Base-by-base conservation (phyloP, 108 stramenopile genomes). In the Fragilaria radians region DNA sequence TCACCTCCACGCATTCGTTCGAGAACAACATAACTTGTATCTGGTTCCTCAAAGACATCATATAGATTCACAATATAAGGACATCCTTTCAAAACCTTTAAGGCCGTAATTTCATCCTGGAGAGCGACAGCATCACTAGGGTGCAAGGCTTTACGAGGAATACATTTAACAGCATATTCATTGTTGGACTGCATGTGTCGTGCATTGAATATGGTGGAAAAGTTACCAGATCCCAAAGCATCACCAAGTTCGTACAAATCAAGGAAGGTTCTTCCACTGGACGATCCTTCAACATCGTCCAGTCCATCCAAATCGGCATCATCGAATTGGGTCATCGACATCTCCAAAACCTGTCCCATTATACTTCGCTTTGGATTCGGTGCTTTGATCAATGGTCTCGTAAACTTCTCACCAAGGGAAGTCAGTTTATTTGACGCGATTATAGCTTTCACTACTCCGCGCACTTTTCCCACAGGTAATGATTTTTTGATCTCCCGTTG, bases 1-100 rank as follows among this genome's bases (percentile, higher is more conserved):
- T 94, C 93, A 22, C 96, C 96, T n/a, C 94, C 94, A 34, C 73
- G 75, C 61, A 89, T 72, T 23, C 70, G 70, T 52, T 90, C 93
- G 54, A 91, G 66, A 3, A 95, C 82, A 27, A 95, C 48, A 48
- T 73, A 83, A 25, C 74, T 88, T 28, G 75, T 65, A 33, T 83
- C 76, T 0, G 77, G 67, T 57, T 90, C 86, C 25, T 82, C 84
- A 31, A 83, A 82, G 19, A 89, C 80, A 48, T 87, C 82, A 34
- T 74, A 56, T 48, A 94, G 62, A 42, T 63, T 65, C 58, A 90
- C 80, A 62, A 94, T 79, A 50, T 86, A 77, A 4, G 66, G 68
- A 62, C 81, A 79, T 30, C 76, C 81, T 3, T 71, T 33, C 24
- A 89, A 70, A 24, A 70, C 67, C 21, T 62, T 63, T 31, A 89